Evolutionary conservation across 352 stramenopile genomes (phyloP), one percentile per base, ranked within the genome.

Genomic region (Vaucheria bursata): DNA sequence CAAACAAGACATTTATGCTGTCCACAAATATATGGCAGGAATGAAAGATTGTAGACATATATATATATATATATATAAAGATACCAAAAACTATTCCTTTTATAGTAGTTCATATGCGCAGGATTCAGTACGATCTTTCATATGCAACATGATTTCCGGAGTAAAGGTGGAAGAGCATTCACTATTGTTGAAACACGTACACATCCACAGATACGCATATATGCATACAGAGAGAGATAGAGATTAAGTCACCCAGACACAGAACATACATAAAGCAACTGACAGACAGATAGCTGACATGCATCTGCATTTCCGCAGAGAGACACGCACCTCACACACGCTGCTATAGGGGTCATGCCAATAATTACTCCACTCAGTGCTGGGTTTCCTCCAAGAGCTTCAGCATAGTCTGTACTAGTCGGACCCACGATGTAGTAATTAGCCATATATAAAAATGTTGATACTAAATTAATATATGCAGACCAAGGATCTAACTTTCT

Each of bases 351-450:
- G 18, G 94, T 97, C 92, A 97, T 97, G 72, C 93, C 94, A 78
- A 98, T 94, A 70, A 98, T 97, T 5, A 97, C 88, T 59, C 92
- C 92, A 32, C 89, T 94, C 78, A 96, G 88, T 1, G 92, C 90
- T 1, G 91, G 88, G 71, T 93, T 87, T 0, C 88, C 92, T 32
- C 93, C 93, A 32, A 97, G 84, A 37, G 77, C 77, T 33, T 73
- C 36, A 39, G 12, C 49, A 18, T 64, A 32, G 50, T 65, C 12
- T 59, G 66, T 6, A 25, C 67, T 64, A 0, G 77, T 97, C 2
- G 94, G 94, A 39, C 93, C 92, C 6, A 97, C 93, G 82, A 98
- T 97, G 87, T 97, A 97, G 87, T 97, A 98, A 88, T 98, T 98
- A 69, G 90, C 95, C 92, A 98, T 97, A 87, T 97, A 98, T 37